Evolutionary conservation across 202 grass and related monocot genomes (phyloP).

Genomic region (Cymbopogon flexuosus): DNA sequence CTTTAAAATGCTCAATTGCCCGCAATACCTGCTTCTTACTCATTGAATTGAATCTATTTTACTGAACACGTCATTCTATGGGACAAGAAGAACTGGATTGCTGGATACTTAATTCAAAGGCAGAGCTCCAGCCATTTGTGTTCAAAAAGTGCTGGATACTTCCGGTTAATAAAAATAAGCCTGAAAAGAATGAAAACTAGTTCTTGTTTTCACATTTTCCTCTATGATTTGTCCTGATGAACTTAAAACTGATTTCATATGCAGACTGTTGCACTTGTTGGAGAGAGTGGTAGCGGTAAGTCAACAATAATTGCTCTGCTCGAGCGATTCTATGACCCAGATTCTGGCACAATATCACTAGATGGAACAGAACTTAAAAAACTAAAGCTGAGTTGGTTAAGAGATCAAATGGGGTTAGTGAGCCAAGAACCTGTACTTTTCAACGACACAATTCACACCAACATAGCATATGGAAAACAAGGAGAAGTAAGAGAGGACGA

Average conservation of each 20-base stretch:
- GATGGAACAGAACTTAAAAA: constrained; percentile 46
- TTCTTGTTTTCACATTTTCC: neutral
- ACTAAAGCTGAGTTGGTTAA: constrained; percentile 70
- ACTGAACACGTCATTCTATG: neutral
- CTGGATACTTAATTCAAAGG: neutral
- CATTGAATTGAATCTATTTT: neutral
- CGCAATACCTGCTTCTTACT: neutral
- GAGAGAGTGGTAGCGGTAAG: constrained; percentile 87
- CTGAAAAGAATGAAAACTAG: neutral
- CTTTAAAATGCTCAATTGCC: neutral
- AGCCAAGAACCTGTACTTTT: constrained; percentile 86
- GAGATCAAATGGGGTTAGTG: constrained; percentile 76
- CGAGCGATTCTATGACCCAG: constrained; percentile 72
- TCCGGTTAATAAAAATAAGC: neutral
- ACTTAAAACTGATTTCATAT: constrained; percentile 11
- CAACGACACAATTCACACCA: constrained; percentile 73
- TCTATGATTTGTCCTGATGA: neutral
- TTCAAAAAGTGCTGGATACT: neutral
- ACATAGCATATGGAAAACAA: constrained; percentile 83
- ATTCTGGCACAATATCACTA: constrained; percentile 54
- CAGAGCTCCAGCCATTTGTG: too few species aligned
- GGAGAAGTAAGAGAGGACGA: constrained; percentile 61
- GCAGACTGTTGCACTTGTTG: constrained; percentile 70
- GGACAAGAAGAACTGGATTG: neutral
- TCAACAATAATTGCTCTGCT: constrained; percentile 77